These are phyloP conservation scores for Linnemannia schmuckeri DNA, from an alignment of 192 early-diverging fungal genomes.

Conservation along the genomic window DNA sequence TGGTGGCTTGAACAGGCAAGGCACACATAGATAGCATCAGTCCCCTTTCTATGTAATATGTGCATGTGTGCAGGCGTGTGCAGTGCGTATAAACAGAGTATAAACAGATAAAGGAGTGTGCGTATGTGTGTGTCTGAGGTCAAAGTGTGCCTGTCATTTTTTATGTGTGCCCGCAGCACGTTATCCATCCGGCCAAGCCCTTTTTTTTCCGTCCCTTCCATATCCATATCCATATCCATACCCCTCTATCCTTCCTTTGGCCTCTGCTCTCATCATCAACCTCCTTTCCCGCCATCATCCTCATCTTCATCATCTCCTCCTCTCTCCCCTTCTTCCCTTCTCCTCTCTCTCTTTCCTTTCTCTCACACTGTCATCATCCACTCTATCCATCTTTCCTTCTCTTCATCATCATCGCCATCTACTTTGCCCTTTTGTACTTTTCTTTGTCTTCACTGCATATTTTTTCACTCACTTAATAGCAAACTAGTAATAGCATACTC, in stretches of 20 bases:
- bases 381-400: not conserved
- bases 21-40: no score
- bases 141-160: not conserved
- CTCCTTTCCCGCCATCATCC: slow-evolving; percentile 12
- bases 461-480: not conserved
- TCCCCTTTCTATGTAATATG: no score
- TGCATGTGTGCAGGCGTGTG: no score
- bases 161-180: not conserved
- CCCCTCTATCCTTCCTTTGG: not conserved
- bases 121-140: no score
- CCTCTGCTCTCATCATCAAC: slow-evolving; percentile 14
- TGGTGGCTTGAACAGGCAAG: no score
- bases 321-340: not conserved
- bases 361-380: not conserved
- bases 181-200: not conserved
- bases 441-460: not conserved
- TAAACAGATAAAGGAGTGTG: no score
- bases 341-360: not conserved
- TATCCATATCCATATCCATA: not conserved
- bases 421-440: not conserved
- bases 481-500: no score
- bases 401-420: not conserved
- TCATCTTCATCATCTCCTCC: not conserved
- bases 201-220: not conserved
- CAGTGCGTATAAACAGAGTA: no score